phyloP scores from a whole-genome alignment of 2,329 filamentous ascomycete species.

The Pseudogymnoascus sp. region DNA sequence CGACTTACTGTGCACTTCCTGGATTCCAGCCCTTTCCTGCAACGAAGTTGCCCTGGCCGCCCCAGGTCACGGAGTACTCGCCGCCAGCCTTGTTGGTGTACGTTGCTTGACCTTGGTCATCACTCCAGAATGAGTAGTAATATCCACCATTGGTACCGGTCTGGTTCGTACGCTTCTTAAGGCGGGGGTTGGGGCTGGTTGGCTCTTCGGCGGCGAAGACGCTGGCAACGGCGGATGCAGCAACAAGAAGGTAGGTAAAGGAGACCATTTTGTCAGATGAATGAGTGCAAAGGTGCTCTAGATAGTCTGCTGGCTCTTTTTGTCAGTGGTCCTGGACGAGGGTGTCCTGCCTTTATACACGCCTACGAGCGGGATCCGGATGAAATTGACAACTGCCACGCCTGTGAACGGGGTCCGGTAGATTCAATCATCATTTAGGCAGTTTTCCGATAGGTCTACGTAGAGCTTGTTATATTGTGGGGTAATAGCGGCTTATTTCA shows the following conservation, averaged over 20 bases:
- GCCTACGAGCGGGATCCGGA: not conserved
- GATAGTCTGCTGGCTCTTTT: not conserved
- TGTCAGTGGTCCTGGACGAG: not conserved
- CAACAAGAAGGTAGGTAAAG: not conserved
- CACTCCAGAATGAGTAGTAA: slow-evolving; percentile 40
- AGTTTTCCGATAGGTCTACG: not conserved
- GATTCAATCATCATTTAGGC: slow-evolving; percentile 3
- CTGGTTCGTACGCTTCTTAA: slow-evolving; percentile 4
- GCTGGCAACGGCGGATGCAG: not conserved
- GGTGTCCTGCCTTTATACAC: not conserved
- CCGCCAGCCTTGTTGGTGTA: slow-evolving; percentile 48
- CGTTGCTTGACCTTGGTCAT: slow-evolving; percentile 39
- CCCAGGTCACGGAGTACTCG: slow-evolving; percentile 42
- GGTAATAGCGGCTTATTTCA: not conserved
- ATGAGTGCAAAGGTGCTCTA: not conserved
- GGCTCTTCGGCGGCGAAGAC: not conserved
- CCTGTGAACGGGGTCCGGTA: not conserved
- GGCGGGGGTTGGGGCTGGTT: slow-evolving; percentile 1
- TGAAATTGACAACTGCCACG: not conserved
- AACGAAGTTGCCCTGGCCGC: slow-evolving; percentile 37
- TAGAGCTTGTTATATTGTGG: not conserved
- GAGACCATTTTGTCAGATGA: not conserved
- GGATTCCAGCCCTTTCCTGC: slow-evolving; percentile 41
- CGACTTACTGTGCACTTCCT: slow-evolving; percentile 17
- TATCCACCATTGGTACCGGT: not conserved